A percentile compares a stretch with the other conserved stretches of the same genome.
Evolutionary conservation across 352 stramenopile species (phyloP).

Genomic region (Peronospora belbahrii): DNA sequence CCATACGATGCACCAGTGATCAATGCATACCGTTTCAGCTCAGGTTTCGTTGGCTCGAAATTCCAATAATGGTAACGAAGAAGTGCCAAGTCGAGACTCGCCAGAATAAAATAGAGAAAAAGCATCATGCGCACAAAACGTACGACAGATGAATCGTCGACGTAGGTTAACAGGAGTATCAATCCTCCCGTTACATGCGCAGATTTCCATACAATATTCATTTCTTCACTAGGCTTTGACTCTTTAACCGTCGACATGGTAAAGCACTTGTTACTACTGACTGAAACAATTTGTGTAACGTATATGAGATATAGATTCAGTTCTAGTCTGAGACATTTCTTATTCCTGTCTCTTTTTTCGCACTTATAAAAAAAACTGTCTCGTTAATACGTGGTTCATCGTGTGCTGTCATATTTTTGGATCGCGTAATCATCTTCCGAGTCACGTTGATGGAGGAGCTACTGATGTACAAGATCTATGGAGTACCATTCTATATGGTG

Average conservation of each 20-base stretch:
- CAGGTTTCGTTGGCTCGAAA: constrained; percentile 41
- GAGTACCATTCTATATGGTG: constrained; percentile 50
- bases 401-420: too few relatives aligned
- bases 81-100: constrained; percentile 50
- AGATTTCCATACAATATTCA: constrained; percentile 34
- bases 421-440: not conserved
- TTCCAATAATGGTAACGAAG: constrained; percentile 60
- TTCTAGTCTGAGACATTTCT: too few relatives aligned
- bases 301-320: too few relatives aligned
- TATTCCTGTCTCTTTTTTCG: too few relatives aligned
- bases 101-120: constrained; percentile 48
- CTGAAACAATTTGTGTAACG: too few relatives aligned
- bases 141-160: constrained; percentile 33
- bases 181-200: constrained; percentile 43
- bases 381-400: too few relatives aligned
- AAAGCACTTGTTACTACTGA: too few relatives aligned
- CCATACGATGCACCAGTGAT: constrained; percentile 70
- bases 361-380: too few relatives aligned
- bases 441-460: constrained; percentile 11
- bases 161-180: constrained; percentile 38
- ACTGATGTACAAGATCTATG: constrained; percentile 43
- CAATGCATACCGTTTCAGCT: constrained; percentile 51
- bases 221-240: constrained; percentile 19
- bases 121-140: constrained; percentile 32
- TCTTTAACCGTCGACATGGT: too few relatives aligned